phyloP scores from a whole-genome alignment of 2,329 filamentous ascomycete genomes.

The Colletotrichum lindemuthianum region DNA sequence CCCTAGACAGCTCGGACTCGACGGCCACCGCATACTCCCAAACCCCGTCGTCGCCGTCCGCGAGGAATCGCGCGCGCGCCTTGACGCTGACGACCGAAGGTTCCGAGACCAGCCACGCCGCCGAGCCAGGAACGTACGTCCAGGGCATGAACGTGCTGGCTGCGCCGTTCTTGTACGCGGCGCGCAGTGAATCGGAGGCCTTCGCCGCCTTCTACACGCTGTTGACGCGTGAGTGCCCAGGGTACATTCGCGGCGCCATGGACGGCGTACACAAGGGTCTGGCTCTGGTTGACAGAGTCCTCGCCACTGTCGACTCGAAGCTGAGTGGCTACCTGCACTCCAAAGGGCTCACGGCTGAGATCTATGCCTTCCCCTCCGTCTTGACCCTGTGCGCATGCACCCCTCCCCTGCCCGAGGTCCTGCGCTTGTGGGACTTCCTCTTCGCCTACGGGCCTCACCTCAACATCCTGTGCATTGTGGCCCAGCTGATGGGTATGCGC shows the following conservation, averaged over 20 bases:
- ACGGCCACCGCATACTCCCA: constrained; percentile 50
- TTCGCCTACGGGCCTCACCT: constrained; percentile 96
- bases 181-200: constrained; percentile 92
- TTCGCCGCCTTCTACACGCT: constrained; percentile 91
- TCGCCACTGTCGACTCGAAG: constrained; percentile 91
- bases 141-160: constrained; percentile 99
- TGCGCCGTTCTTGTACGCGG: constrained; percentile 94
- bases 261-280: constrained; percentile 95
- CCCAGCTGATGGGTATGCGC: constrained; percentile 89
- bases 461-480: constrained; percentile 96
- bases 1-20: constrained; percentile 40
- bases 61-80: constrained; percentile 64
- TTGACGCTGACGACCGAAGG: constrained; percentile 71
- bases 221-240: constrained; percentile 87
- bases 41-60: constrained; percentile 52
- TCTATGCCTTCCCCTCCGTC: constrained; percentile 96
- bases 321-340: constrained; percentile 84
- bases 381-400: constrained; percentile 96
- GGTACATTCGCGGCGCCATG: constrained; percentile 96
- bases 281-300: constrained; percentile 88
- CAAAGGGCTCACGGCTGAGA: constrained; percentile 89
- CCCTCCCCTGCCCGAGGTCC: constrained; percentile 90
- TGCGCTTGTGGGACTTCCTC: constrained; percentile 95
- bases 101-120: constrained; percentile 57
- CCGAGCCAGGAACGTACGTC: constrained; percentile 87